Conservation (phyloP, 2,329 filamentous ascomycete species). For the Pestalotiopsis sp. region DNA sequence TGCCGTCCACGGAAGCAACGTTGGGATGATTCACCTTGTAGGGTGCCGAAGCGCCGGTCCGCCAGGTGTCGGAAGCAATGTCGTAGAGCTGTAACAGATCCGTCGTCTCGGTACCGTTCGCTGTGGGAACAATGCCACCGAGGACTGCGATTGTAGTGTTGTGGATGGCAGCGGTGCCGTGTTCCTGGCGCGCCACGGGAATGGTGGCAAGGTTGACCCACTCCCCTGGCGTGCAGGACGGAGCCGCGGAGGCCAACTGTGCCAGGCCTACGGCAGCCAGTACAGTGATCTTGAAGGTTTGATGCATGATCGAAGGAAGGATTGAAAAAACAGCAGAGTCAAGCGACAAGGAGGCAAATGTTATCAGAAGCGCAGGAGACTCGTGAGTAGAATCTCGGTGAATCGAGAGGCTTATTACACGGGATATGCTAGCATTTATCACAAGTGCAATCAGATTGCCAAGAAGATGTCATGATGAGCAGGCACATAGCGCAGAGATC, state of each 20-base stretch:
- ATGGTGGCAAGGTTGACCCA: not conserved
- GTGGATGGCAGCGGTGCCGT: not conserved
- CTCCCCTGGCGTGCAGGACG: not conserved
- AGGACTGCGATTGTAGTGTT: not conserved
- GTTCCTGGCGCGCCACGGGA: not conserved
- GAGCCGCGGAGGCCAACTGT: not conserved
- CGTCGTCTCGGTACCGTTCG: not conserved
- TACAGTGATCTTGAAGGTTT: not conserved
- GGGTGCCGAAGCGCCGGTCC: slow-evolving; percentile 19
- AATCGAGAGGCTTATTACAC: no score
- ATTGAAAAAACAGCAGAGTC: no score
- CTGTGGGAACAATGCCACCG: not conserved
- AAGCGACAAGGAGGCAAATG: no score
- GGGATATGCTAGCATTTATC: no score
- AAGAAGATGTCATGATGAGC: no score
- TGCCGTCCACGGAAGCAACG: slow-evolving; percentile 34
- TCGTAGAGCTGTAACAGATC: not conserved
- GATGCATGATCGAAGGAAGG: not conserved
- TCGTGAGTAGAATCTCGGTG: no score
- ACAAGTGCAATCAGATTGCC: no score
- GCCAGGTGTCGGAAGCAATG: slow-evolving; percentile 28
- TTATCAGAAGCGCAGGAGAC: no score
- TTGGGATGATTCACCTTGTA: slow-evolving; percentile 40
- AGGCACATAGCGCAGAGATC: no score
- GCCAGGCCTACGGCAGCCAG: not conserved